phyloP scores from a whole-genome alignment of 371 early-diverging fungal genomes.

The Choanephora cucurbitarum region DNA sequence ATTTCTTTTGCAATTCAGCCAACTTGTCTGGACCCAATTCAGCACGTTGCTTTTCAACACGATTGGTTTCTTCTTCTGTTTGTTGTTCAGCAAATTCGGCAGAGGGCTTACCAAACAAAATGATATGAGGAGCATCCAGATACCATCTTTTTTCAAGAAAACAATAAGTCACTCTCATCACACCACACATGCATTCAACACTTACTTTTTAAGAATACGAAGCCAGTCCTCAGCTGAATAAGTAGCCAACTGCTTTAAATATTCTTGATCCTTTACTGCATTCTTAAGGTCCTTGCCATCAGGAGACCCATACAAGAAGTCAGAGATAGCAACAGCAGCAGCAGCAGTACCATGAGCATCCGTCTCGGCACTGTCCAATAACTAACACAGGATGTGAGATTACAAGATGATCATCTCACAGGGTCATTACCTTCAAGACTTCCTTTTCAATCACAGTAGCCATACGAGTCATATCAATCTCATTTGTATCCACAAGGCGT shows the following conservation, averaged over 20 bases:
- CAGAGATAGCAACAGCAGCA: conserved; percentile 49
- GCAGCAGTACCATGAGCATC: conserved; percentile 52
- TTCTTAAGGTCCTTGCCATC: conserved; percentile 56
- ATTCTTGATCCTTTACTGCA: conserved; percentile 53
- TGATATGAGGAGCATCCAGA: conserved; percentile 55
- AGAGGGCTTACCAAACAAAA: conserved; percentile 63
- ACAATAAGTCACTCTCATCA: too few species aligned
- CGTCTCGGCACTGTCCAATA: conserved; percentile 47
- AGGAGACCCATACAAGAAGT: conserved; percentile 62
- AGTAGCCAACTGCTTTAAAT: conserved; percentile 45
- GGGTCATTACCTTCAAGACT: conserved; percentile 58
- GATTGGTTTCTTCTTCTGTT: conserved; percentile 56
- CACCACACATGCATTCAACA: too few species aligned
- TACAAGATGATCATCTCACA: neutral
- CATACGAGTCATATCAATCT: conserved; percentile 71
- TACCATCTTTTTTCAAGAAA: conserved; percentile 57
- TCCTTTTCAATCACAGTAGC: conserved; percentile 61
- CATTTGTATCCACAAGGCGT: conserved; percentile 49
- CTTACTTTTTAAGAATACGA: conserved; percentile 53
- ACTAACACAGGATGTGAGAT: conserved; percentile 10
- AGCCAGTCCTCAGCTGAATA: conserved; percentile 58
- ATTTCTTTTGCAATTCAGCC: conserved; percentile 45
- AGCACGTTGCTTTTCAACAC: conserved; percentile 55
- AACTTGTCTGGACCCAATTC: conserved; percentile 58
- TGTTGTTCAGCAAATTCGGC: conserved; percentile 61